phyloP scores from a whole-genome alignment of 495 filamentous ascomycete species.

The Talaromyces wortmannii region DNA sequence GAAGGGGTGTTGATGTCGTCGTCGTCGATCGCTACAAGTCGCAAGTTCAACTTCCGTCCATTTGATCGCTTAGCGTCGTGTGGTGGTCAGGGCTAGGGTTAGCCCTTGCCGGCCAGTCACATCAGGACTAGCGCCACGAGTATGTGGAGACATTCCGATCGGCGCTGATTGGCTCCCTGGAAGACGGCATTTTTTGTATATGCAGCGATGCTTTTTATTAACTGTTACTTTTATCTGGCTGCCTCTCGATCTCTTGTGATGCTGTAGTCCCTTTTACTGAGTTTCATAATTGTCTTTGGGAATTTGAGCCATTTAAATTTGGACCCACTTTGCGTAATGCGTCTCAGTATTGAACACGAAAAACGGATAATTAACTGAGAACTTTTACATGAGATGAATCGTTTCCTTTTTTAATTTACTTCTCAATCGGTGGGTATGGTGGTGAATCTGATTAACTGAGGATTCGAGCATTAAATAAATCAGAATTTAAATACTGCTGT shows the following conservation, averaged over 20 bases:
- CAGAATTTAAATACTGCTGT: too few species aligned
- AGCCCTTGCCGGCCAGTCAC: not conserved
- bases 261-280: not conserved
- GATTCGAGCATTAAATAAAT: too few species aligned
- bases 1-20: constrained; percentile 43
- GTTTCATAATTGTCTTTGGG: not conserved
- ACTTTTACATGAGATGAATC: too few species aligned
- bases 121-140: not conserved
- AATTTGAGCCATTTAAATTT: not conserved
- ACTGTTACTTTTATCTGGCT: not conserved
- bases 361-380: too few species aligned
- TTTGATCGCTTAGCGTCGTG: constrained; percentile 8
- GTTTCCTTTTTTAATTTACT: too few species aligned
- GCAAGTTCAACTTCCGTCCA: not conserved
- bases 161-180: too few species aligned
- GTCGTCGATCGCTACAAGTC: constrained; percentile 25
- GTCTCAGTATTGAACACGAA: not conserved
- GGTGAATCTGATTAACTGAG: too few species aligned
- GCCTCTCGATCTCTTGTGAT: not conserved
- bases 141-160: not conserved
- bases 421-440: too few species aligned
- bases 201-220: not conserved
- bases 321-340: not conserved
- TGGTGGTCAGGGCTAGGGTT: not conserved
- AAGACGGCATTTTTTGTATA: too few species aligned